A percentile compares a stretch with the other conserved stretches of the same genome.
Evolutionary conservation across 208 protist genomes (phyloP).

Genomic region (Leishmania mexicana): DNA sequence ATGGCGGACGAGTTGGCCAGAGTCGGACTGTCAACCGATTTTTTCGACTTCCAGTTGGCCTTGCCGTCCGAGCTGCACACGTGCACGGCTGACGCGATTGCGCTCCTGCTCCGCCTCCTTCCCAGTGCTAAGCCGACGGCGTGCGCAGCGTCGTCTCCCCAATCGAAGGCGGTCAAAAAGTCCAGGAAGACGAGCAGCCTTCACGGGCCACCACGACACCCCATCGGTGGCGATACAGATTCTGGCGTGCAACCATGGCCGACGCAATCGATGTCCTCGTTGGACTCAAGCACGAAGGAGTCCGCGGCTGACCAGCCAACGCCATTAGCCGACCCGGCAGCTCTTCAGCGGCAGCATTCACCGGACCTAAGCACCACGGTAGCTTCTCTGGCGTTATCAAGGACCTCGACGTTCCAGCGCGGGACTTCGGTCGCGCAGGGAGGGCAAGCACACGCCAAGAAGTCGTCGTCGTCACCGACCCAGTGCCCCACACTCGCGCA

Average conservation of each 20-base stretch:
- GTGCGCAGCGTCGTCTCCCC: background rate
- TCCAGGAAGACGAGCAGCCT: background rate
- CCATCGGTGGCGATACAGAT: background rate
- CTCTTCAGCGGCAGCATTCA: background rate
- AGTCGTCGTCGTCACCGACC: background rate
- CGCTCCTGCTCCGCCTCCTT: constrained; percentile 29
- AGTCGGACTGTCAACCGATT: constrained; percentile 32
- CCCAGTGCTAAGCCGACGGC: background rate
- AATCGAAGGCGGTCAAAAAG: background rate
- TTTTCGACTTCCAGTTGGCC: constrained; percentile 32
- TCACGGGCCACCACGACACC: background rate
- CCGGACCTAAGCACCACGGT: background rate
- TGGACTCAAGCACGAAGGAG: background rate
- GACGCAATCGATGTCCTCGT: background rate
- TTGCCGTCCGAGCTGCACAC: constrained; percentile 39
- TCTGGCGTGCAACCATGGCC: background rate
- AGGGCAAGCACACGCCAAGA: background rate
- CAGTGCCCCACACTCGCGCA: background rate
- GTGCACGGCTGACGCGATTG: constrained; percentile 38
- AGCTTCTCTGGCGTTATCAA: background rate
- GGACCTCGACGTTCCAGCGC: background rate
- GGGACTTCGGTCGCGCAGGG: background rate
- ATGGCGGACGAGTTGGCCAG: constrained; percentile 34
- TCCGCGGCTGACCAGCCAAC: background rate
- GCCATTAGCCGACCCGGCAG: background rate